A percentile compares a stretch with the other conserved stretches of the same genome.
phyloP scores from a whole-genome alignment of 2,329 filamentous ascomycete species.

The Monosporascus sp. region DNA sequence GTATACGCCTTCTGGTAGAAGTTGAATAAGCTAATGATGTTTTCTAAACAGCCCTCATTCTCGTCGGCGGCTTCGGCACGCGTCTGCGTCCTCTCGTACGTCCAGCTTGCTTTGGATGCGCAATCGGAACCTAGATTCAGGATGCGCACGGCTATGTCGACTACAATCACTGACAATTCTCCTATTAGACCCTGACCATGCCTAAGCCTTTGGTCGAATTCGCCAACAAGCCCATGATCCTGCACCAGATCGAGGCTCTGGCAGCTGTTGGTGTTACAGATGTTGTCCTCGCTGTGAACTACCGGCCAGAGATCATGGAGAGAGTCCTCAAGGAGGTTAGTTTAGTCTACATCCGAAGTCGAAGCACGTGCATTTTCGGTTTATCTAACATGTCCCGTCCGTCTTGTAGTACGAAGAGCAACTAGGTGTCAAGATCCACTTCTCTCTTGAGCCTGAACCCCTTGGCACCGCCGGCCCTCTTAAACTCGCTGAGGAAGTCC shows the following conservation, averaged over 20 bases:
- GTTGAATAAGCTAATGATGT: not conserved
- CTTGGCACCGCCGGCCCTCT: slow-evolving; percentile 91
- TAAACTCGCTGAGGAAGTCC: slow-evolving; percentile 88
- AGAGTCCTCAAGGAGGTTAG: slow-evolving; percentile 80
- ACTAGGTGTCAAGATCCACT: slow-evolving; percentile 93
- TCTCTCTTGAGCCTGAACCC: slow-evolving; percentile 94
- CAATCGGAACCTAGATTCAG: not conserved
- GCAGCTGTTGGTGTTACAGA: slow-evolving; percentile 92
- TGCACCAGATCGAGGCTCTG: slow-evolving; percentile 94
- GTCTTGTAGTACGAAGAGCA: slow-evolving; percentile 70
- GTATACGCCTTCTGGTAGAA: not conserved
- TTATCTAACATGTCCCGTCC: slow-evolving; percentile 6
- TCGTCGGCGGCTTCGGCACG: slow-evolving; percentile 98
- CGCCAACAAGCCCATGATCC: slow-evolving; percentile 98
- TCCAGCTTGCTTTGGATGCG: slow-evolving; percentile 13
- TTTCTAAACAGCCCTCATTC: slow-evolving; percentile 72
- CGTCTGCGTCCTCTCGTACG: slow-evolving; percentile 91
- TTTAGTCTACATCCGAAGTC: slow-evolving; percentile 9
- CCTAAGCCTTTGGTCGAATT: slow-evolving; percentile 98
- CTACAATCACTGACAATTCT: slow-evolving; percentile 16
- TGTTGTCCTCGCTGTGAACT: slow-evolving; percentile 98
- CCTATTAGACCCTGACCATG: slow-evolving; percentile 78
- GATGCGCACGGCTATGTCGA: not conserved
- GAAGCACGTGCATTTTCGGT: slow-evolving; percentile 6
- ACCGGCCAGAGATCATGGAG: slow-evolving; percentile 97